Conservation (phyloP, 108 stramenopile species). For the Conticribra guillardii region DNA sequence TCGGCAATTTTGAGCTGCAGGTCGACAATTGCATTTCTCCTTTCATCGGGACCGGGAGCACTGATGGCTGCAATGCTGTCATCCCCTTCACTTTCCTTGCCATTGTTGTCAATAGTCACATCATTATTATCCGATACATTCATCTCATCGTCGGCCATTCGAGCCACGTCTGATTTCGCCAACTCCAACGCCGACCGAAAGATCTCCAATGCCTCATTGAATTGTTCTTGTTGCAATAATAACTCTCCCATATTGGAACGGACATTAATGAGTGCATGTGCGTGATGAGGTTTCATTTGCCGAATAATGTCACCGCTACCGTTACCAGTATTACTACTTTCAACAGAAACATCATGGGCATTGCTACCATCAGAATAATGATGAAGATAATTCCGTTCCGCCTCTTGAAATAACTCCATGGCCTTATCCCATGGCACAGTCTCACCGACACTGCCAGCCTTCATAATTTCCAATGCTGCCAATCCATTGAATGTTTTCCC, state of each 20-base stretch:
- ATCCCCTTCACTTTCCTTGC: not conserved
- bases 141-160: constrained; percentile 16
- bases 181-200: constrained; percentile 26
- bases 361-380: constrained; percentile 5
- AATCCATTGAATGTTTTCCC: constrained; percentile 44
- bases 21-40: constrained; percentile 31
- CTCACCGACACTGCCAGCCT: constrained; percentile 9
- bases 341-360: not conserved
- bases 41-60: constrained; percentile 23
- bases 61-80: not conserved
- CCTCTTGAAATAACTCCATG: constrained; percentile 33
- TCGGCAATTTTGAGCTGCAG: constrained; percentile 36
- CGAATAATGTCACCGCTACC: constrained; percentile 6
- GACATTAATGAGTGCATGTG: constrained; percentile 36
- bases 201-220: constrained; percentile 19
- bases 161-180: constrained; percentile 28
- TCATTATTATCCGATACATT: not conserved
- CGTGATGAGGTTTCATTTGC: constrained; percentile 32
- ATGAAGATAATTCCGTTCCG: constrained; percentile 39
- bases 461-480: constrained; percentile 41
- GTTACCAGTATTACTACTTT: not conserved
- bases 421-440: constrained; percentile 46
- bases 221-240: constrained; percentile 19
- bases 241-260: constrained; percentile 49
- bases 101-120: not conserved